A percentile compares a stretch with the other conserved stretches of the same genome.
These are phyloP conservation scores for Verticillium isaacii DNA, from an alignment of 2,329 filamentous ascomycete genomes.

Conservation along the genomic window DNA sequence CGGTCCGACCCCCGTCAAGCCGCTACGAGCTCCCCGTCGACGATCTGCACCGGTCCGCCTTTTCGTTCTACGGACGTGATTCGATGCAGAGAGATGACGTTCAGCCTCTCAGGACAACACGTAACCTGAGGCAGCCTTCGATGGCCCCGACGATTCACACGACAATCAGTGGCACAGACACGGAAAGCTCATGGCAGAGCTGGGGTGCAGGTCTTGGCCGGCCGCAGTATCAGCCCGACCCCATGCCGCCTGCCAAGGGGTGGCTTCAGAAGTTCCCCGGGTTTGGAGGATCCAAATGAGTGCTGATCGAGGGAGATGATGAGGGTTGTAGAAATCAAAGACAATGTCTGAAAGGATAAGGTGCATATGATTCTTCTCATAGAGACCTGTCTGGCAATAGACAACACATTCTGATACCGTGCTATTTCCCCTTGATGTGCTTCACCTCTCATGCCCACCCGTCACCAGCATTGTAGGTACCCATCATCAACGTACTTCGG, in stretches of 20 bases:
- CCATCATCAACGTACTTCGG: background rate
- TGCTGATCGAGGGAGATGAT: background rate
- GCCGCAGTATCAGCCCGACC: slow-evolving; percentile 3
- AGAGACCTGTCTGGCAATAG: background rate
- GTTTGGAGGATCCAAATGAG: slow-evolving; percentile 11
- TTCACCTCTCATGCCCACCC: background rate
- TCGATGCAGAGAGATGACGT: background rate
- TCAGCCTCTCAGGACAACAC: background rate
- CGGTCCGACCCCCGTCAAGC: background rate
- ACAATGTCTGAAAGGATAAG: background rate
- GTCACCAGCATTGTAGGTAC: background rate
- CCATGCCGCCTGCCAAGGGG: slow-evolving; percentile 1
- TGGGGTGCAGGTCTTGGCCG: slow-evolving; percentile 9
- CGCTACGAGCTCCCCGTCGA: background rate
- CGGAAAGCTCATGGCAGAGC: slow-evolving; percentile 12
- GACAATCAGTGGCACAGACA: slow-evolving; percentile 1
- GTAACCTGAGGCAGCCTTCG: slow-evolving; percentile 4
- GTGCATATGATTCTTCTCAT: background rate
- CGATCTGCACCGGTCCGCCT: slow-evolving; percentile 5
- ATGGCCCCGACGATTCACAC: slow-evolving; percentile 10
- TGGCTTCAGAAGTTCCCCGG: slow-evolving; percentile 13
- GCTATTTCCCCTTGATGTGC: background rate
- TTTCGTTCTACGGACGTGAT: slow-evolving; percentile 6
- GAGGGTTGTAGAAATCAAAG: background rate
- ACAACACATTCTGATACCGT: background rate